A percentile compares a stretch with the other conserved stretches of the same genome.
Evolutionary conservation across 2,329 filamentous ascomycete genomes (phyloP).

Genomic region (Claviceps monticola): DNA sequence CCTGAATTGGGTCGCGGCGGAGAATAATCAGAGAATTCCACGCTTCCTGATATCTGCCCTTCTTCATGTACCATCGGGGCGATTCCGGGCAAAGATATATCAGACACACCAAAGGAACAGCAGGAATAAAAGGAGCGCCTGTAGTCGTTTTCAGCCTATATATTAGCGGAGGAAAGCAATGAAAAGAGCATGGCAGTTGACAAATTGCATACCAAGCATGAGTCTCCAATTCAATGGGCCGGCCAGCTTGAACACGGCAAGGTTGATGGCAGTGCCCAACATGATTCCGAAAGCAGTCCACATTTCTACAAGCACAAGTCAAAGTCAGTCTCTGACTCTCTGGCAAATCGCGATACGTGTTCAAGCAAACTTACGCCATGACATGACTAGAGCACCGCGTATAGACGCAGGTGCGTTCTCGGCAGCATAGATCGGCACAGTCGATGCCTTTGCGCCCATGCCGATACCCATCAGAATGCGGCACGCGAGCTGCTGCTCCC

Average conservation of each 20-base stretch:
- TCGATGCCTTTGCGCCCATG: conserved; percentile 45
- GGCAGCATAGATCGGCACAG: conserved; percentile 61
- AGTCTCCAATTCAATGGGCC: conserved; percentile 21
- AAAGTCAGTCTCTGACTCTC: background rate
- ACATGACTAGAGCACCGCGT: conserved; percentile 67
- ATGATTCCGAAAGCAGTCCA: conserved; percentile 45
- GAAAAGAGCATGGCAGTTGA: background rate
- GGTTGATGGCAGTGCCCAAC: conserved; percentile 27
- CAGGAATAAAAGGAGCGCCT: conserved; percentile 43
- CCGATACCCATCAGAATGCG: conserved; percentile 55
- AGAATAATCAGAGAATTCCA: conserved; percentile 40
- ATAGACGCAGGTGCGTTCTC: conserved; percentile 58
- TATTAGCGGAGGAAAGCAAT: background rate
- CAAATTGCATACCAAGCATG: conserved; percentile 28
- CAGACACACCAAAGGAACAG: conserved; percentile 35
- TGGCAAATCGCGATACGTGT: conserved; percentile 21
- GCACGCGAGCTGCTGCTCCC: conserved; percentile 51
- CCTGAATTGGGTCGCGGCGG: conserved; percentile 39
- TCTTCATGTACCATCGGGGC: conserved; percentile 52
- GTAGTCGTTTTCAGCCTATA: background rate
- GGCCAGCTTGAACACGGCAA: conserved; percentile 14
- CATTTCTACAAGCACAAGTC: conserved; percentile 30
- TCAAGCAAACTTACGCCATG: conserved; percentile 48
- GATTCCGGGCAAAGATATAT: conserved; percentile 53
- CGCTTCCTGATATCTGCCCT: conserved; percentile 44